Evolutionary conservation across 768 basidiomycete genomes (phyloP).

Genomic region (Mycena rosella): DNA sequence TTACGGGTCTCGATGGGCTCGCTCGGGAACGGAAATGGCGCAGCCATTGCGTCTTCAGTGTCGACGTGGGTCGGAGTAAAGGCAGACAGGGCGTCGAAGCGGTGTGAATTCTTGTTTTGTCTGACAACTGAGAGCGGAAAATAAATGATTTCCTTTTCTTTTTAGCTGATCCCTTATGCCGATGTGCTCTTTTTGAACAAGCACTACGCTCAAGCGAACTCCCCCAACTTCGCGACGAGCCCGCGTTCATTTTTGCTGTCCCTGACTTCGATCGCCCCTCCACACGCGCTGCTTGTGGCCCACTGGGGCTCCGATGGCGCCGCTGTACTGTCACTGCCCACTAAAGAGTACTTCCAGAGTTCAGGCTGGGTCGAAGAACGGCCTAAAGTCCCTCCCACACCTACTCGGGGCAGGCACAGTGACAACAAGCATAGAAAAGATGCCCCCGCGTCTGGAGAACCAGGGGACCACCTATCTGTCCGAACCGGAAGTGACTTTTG

Average conservation of each 20-base stretch:
- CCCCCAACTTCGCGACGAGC: conserved; percentile 68
- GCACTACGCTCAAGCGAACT: conserved; percentile 75
- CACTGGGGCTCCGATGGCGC: conserved; percentile 86
- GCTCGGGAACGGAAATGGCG: conserved; percentile 89
- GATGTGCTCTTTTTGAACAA: conserved; percentile 87
- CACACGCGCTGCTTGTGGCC: conserved; percentile 85
- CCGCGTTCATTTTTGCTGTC: conserved; percentile 86
- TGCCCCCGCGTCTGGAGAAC: conserved; percentile 36
- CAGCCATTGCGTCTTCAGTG: conserved; percentile 82
- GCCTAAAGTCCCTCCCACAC: conserved; percentile 38
- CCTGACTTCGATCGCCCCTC: conserved; percentile 71
- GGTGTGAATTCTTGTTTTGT: conserved; percentile 58
- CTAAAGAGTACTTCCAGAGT: conserved; percentile 88
- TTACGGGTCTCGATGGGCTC: conserved; percentile 84
- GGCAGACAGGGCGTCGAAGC: conserved; percentile 84
- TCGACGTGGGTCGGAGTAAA: conserved; percentile 77
- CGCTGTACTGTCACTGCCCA: conserved; percentile 84
- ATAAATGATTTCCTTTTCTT: conserved; percentile 28
- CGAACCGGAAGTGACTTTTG: conserved; percentile 84
- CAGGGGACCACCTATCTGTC: conserved; percentile 57
- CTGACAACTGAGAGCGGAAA: conserved; percentile 13
- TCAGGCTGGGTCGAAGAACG: conserved; percentile 81
- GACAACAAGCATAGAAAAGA: conserved; percentile 25
- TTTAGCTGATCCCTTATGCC: conserved; percentile 84
- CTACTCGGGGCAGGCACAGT: conserved; percentile 34